Evolutionary conservation across 2,329 filamentous ascomycete species (phyloP), one percentile per base, ranked within the genome.

Genomic region (Geosmithia putterillii): DNA sequence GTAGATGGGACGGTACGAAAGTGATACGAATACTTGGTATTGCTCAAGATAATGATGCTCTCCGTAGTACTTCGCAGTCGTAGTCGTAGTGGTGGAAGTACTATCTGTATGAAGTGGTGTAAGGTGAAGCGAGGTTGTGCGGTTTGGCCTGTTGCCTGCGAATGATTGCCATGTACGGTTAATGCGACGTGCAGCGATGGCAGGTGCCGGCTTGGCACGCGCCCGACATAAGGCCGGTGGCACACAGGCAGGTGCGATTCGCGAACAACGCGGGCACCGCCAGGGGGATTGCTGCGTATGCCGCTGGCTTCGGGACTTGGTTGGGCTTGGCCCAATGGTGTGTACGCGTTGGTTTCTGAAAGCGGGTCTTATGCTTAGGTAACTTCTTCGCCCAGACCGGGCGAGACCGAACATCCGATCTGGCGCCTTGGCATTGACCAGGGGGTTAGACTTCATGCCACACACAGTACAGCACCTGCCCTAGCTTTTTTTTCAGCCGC

Each of bases 401-500:
- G 35, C 43, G 41, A 44, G 43, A 38, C 43, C 43, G 43, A 44
- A 34, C 18, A 44, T 19, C 43, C 38, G 38, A 40, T 40, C 28
- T 17, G 38, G 19, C 19, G 19, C 14, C 38, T 40, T 40, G 38
- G 38, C 38, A 21, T 25, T 23, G 28, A 32, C 28, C 28, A 32
- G 28, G 28, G 28, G 28, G 10, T 32, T 32, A 14, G 10, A 32
- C 28, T 32, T 32, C 28, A 32, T 32, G 28, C 15, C 28, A 32
- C 28, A 32, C 28, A n/a, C n/a, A n/a, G n/a, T n/a, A n/a, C n/a
- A n/a, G 28, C 28, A 12, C 15, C 15, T 32, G 23, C 10, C 10
- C 7, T 25, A 10, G 10, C 10, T 10, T 14, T 14, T 14, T 14
- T 32, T 14, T 32, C 28, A 32, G 28, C 28, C 28, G 28, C 28